These are phyloP conservation scores for Lasiodiplodia hormozganensis DNA, from an alignment of 2,329 filamentous ascomycete species.

Conservation along the genomic window DNA sequence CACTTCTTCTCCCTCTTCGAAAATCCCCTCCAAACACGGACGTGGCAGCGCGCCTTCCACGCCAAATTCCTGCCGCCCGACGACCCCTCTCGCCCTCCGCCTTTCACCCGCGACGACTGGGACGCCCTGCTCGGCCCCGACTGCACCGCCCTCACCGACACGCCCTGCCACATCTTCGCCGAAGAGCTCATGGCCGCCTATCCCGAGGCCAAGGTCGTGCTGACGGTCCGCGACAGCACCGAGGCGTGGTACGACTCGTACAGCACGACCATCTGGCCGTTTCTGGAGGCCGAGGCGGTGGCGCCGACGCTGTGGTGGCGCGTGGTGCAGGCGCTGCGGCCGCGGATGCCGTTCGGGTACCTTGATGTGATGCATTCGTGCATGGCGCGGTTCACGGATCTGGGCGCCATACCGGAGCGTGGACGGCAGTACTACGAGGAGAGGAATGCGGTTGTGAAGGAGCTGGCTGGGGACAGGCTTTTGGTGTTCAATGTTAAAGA, in stretches of 20 bases:
- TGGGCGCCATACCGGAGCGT: background rate
- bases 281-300: background rate
- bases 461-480: background rate
- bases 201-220: conserved; percentile 33
- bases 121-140: conserved; percentile 44
- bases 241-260: background rate
- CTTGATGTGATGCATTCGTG: background rate
- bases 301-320: background rate
- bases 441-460: background rate
- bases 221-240: conserved; percentile 23
- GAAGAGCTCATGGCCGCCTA: conserved; percentile 34
- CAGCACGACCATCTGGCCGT: background rate
- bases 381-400: background rate
- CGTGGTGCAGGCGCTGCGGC: background rate
- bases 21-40: background rate
- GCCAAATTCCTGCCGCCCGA: conserved; percentile 41
- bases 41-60: conserved; percentile 45
- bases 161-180: conserved; percentile 31
- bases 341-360: background rate
- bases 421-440: background rate
- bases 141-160: conserved; percentile 31
- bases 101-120: conserved; percentile 41
- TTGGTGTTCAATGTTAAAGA: background rate
- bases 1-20: background rate
- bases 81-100: conserved; percentile 7